Evolutionary conservation across 2,329 filamentous ascomycete species (phyloP), one percentile per base, ranked within the genome.

Genomic region (Pseudocercospora eumusae): DNA sequence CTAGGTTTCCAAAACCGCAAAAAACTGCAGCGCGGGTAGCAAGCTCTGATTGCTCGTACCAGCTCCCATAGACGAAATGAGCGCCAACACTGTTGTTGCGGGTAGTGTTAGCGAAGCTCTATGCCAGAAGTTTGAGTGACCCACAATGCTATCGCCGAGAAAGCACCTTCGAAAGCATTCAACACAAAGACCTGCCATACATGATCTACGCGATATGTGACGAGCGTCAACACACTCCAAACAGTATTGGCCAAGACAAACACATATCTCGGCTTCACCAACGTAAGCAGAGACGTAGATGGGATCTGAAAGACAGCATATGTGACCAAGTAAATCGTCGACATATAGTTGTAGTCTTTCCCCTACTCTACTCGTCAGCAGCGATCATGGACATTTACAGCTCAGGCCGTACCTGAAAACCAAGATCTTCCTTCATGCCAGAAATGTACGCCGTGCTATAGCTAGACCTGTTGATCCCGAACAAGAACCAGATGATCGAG

Each of bases 341-440:
- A 58, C 64, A 66, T 66, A 36, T 64, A 66, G 25, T 66, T 66
- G 49, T 61, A 66, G 23, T 66, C 64, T 60, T 66, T 66, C 31
- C 64, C 64, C 60, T 64, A 27, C 25, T 18, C 9, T 23, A 13
- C 49, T 6, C 10, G 49, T 50, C 13, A 40, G 9, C 11, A 36
- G 20, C 8, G 3, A 10, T 15, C 5, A 9, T 2, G 70, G 72
- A 18, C 2, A 47, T 20, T 9, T 23, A 4, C 20, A 5, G 18
- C 18, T 47, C 1, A 3, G 9, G 8, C 18, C 13, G 69, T 71
- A 11, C 81, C 6, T 72, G 68, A 64, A 83, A 82, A 47, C 70
- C 64, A 5, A 83, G 73, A 52, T 83, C 81, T 62, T 83, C 81
- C 64, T 81, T 81, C 80, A 83, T 82, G 27, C 82, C 82, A 20